Base-by-base conservation (phyloP, 768 basidiomycete genomes). In the Kwoniella shandongensis region DNA sequence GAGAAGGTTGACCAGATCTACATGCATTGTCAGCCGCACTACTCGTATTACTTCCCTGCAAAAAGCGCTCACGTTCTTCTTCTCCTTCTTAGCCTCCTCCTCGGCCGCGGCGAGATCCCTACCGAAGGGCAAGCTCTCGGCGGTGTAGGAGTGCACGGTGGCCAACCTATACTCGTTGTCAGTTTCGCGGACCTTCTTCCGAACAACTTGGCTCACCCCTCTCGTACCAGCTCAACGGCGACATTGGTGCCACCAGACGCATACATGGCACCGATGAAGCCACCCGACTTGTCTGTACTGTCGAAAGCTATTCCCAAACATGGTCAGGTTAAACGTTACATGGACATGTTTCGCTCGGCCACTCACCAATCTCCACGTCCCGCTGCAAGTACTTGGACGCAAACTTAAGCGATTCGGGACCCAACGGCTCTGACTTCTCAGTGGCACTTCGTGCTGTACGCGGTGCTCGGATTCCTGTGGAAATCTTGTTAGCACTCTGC, bases 371-470 rank as follows among this genome's bases (percentile, higher is more conserved):
- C 75, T 99, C 94, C 5, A 91, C 86, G 69, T 99, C 94, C 26
- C 94, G 85, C 75, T 99, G 94, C 87, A 97, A 87, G 73, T 87
- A 92, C 59, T 83, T 82, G 40, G 85, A 83, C 2, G 90, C 81
- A 67, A 89, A 97, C 36, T 90, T 87, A 4, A 83, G 79, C 4
- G 92, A 84, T 70, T 99, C 94, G 1, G 75, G 67, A 15, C 94
- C 96, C 75, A 81, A 97, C 1, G 92, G 89, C 70, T 99, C 94
- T 46, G 86, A 81, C 77, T 91, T 91, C 63, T 98, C 96, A 81
- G 48, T 72, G 78, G 88, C 64, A 54, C 74, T 79, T 44, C 96
- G 84, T 20, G 90, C 88, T 1, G 89, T 84, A 35, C 92, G 86
- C 40, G 93, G 93, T 1, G 92, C 85, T 53, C 91, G 88, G 64